Conservation (phyloP, 2,329 filamentous ascomycete genomes). For the Cytospora leucostoma region DNA sequence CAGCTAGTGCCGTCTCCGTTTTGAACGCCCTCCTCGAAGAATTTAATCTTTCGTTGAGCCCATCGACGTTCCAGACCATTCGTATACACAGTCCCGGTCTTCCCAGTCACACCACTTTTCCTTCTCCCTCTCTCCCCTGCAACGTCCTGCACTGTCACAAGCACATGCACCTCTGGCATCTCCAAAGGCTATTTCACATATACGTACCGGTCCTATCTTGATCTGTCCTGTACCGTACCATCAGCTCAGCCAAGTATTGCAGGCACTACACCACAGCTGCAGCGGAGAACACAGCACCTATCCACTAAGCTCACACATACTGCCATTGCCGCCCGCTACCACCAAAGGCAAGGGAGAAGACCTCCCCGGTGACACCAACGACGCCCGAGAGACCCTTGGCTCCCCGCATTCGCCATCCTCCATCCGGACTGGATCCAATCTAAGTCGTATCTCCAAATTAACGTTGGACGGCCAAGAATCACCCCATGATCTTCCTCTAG, state of each 20-base stretch:
- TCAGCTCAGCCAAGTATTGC: slow-evolving; percentile 12
- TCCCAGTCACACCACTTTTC: slow-evolving; percentile 13
- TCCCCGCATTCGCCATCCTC: slow-evolving; percentile 25
- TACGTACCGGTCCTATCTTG: background rate
- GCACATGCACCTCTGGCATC: background rate
- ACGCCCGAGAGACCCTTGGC: slow-evolving; percentile 8
- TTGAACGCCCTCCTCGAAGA: background rate
- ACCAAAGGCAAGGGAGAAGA: background rate
- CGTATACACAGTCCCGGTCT: background rate
- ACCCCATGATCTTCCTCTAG: slow-evolving; percentile 5
- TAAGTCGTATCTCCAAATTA: slow-evolving; percentile 11
- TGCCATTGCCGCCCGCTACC: background rate
- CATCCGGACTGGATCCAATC: slow-evolving; percentile 22
- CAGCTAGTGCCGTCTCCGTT: slow-evolving; percentile 15
- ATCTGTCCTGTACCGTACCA: slow-evolving; percentile 9
- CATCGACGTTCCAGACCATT: slow-evolving; percentile 9
- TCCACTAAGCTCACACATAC: slow-evolving; percentile 7
- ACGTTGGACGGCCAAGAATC: slow-evolving; percentile 6
- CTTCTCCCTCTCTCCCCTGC: slow-evolving; percentile 1
- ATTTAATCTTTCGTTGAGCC: background rate
- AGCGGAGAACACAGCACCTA: background rate
- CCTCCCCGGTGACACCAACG: slow-evolving; percentile 16
- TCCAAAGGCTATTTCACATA: background rate
- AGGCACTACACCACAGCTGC: slow-evolving; percentile 13
- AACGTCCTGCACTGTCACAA: slow-evolving; percentile 15